Conservation (phyloP, 2,329 filamentous ascomycete species). For the Pyricularia sp. region DNA sequence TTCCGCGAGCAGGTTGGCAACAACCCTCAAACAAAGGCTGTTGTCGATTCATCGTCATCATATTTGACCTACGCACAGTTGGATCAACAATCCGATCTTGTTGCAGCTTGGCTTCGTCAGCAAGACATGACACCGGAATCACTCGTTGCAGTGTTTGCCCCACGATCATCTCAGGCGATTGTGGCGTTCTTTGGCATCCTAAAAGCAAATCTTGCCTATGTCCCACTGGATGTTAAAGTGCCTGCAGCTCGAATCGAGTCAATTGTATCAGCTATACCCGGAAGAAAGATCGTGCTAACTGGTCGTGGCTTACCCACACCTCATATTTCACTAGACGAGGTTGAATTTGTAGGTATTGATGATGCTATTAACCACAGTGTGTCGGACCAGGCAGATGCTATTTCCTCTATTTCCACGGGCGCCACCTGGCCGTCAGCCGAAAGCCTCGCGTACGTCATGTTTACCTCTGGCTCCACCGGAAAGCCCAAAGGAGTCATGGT, state of each 20-base stretch:
- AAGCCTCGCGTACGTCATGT: conserved; percentile 35
- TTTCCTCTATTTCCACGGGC: too few relatives aligned
- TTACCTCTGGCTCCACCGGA: conserved; percentile 49
- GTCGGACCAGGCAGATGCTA: too few relatives aligned
- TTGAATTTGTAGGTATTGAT: too few relatives aligned
- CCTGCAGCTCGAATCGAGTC: neutral
- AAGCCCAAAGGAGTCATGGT: conserved; percentile 50
- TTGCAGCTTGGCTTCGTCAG: neutral
- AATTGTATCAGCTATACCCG: neutral
- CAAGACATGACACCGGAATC: neutral
- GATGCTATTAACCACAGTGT: too few relatives aligned
- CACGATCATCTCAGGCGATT: neutral
- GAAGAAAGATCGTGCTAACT: neutral
- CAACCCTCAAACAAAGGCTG: too few relatives aligned
- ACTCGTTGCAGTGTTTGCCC: neutral
- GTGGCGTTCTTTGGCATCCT: neutral
- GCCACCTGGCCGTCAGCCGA: neutral
- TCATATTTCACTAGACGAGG: too few relatives aligned
- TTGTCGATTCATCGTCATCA: too few relatives aligned
- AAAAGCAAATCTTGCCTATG: neutral
- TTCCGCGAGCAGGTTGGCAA: too few relatives aligned
- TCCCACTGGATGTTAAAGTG: neutral
- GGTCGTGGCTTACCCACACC: too few relatives aligned
- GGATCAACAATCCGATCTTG: neutral
- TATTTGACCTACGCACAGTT: neutral